phyloP scores from a whole-genome alignment of 306 rosid genomes.

The Corylus heterophylla region DNA sequence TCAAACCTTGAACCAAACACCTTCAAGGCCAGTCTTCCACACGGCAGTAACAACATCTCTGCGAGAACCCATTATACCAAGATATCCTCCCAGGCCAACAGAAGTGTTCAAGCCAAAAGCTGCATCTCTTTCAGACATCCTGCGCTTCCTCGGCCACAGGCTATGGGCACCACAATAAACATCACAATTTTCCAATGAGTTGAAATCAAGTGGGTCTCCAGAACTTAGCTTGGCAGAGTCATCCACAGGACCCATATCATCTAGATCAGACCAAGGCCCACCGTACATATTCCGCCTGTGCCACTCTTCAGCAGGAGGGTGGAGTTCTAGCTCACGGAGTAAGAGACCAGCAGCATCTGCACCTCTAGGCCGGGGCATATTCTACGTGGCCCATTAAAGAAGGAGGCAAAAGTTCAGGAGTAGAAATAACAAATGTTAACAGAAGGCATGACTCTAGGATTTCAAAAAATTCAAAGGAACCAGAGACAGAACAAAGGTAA shows the following conservation, averaged over 20 bases:
- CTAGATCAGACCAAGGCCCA: constrained; percentile 80
- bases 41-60: constrained; percentile 95
- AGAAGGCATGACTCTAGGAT: constrained; percentile 1
- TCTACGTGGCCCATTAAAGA: constrained; percentile 37
- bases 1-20: constrained; percentile 95
- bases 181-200: constrained; percentile 60
- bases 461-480: constrained; percentile 1
- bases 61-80: constrained; percentile 99
- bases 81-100: constrained; percentile 91
- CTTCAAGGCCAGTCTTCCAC: constrained; percentile 98
- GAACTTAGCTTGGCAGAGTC: constrained; percentile 63
- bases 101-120: constrained; percentile 98
- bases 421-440: constrained; percentile 10
- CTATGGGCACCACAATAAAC: constrained; percentile 60
- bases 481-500: not conserved
- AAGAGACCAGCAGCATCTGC: constrained; percentile 94
- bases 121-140: constrained; percentile 99
- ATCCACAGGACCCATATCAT: constrained; percentile 56
- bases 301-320: constrained; percentile 99
- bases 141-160: constrained; percentile 97
- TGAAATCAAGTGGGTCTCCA: constrained; percentile 57
- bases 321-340: constrained; percentile 91
- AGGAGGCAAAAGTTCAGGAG: constrained; percentile 8
- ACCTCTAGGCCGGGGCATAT: constrained; percentile 96
- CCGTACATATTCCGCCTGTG: constrained; percentile 83